phyloP scores from a whole-genome alignment of 169 alveolate genomes.

The Cryptosporidium bovis region DNA sequence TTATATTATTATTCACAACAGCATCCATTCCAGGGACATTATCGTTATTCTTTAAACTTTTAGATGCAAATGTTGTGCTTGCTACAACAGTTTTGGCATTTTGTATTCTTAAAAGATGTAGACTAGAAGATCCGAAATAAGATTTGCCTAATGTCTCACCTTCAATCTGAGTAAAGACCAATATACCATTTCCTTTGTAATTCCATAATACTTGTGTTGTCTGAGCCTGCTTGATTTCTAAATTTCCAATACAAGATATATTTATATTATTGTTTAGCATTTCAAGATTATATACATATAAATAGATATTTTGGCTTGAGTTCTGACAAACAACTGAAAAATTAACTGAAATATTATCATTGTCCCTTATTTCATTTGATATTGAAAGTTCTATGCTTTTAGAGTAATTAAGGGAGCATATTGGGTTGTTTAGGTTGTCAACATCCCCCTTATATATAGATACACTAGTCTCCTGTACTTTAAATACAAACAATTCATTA shows the following conservation, averaged over 20 bases:
- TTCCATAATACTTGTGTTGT: constrained; percentile 61
- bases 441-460: constrained; percentile 53
- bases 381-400: constrained; percentile 53
- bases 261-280: background rate
- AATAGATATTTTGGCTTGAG: constrained; percentile 15
- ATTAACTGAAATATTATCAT: constrained; percentile 15
- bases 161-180: constrained; percentile 56
- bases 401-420: constrained; percentile 16
- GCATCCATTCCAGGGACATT: too few species aligned
- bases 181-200: constrained; percentile 11
- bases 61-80: too few species aligned
- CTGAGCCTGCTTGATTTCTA: constrained; percentile 31
- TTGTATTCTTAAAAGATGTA: constrained; percentile 31
- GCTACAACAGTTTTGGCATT: constrained; percentile 33
- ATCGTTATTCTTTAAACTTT: too few species aligned
- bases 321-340: constrained; percentile 41
- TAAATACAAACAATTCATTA: constrained; percentile 62
- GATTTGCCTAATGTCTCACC: constrained; percentile 71
- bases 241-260: constrained; percentile 7
- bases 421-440: constrained; percentile 50
- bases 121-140: constrained; percentile 66
- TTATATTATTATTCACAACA: background rate
- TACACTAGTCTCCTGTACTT: constrained; percentile 69
- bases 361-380: constrained; percentile 26
- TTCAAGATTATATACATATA: constrained; percentile 44